Percentiles rank a stretch among this genome's conserved stretches.
phyloP scores from a whole-genome alignment of 331 rosid genomes.

The Phaseolus coccineus region DNA sequence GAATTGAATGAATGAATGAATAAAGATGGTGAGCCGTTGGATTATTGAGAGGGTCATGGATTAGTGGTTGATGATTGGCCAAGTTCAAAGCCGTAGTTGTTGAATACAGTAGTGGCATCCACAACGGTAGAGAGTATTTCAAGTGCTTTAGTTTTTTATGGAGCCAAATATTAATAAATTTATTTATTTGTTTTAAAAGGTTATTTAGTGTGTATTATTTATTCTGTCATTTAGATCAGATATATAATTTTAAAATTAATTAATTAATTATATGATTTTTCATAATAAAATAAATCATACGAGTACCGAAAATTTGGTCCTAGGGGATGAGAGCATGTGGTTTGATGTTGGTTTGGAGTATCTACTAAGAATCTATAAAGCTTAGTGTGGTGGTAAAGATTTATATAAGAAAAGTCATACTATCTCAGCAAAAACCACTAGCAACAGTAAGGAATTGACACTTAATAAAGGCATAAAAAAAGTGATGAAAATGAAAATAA shows the following conservation, averaged over 20 bases:
- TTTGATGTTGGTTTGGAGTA: slow-evolving; percentile 11
- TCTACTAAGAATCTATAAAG: slow-evolving; percentile 29
- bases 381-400: slow-evolving; percentile 33
- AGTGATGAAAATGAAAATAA: neutral
- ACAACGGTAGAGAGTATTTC: neutral
- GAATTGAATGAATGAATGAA: neutral
- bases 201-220: neutral
- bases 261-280: too few species aligned
- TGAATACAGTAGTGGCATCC: neutral
- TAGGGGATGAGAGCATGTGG: slow-evolving; percentile 26
- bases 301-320: neutral
- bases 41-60: slow-evolving; percentile 26
- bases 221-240: too few species aligned
- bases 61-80: neutral
- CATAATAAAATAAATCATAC: neutral
- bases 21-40: slow-evolving; percentile 1
- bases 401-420: slow-evolving; percentile 32
- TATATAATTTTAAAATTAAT: too few species aligned
- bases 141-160: neutral
- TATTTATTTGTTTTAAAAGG: neutral
- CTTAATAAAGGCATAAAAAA: neutral
- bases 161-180: neutral
- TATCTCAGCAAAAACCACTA: slow-evolving; percentile 49
- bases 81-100: neutral
- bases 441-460: slow-evolving; percentile 20